These are phyloP conservation scores for Coprinopsis marcescibilis DNA, from an alignment of 768 basidiomycete genomes.

Conservation along the genomic window DNA sequence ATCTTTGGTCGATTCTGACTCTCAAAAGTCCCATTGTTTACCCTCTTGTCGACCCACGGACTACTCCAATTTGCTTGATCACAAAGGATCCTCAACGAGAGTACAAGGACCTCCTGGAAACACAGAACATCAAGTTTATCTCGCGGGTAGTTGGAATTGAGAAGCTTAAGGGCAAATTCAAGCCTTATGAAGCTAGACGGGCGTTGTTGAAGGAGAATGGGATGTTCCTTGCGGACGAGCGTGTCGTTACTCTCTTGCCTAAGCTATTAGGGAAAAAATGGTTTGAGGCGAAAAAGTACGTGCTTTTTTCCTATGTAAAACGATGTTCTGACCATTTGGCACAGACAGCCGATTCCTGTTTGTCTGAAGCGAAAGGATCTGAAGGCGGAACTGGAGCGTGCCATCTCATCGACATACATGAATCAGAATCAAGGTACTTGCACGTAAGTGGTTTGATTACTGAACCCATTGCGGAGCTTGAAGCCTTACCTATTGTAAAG, in stretches of 20 bases:
- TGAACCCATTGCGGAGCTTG: neutral
- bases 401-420: constrained; percentile 93
- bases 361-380: constrained; percentile 82
- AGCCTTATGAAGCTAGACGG: constrained; percentile 76
- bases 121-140: constrained; percentile 81
- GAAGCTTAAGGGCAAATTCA: constrained; percentile 94
- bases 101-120: constrained; percentile 89
- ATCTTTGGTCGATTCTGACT: constrained; percentile 5
- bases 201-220: constrained; percentile 84
- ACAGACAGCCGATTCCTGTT: constrained; percentile 94
- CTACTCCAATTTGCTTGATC: constrained; percentile 79
- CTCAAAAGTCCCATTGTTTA: constrained; percentile 63
- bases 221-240: constrained; percentile 89
- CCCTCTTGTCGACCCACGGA: constrained; percentile 79
- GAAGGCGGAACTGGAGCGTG: constrained; percentile 87
- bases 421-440: constrained; percentile 92
- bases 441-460: constrained; percentile 51
- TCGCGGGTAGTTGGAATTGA: constrained; percentile 83
- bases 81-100: constrained; percentile 93
- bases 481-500: constrained; percentile 35
- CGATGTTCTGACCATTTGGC: constrained; percentile 9
- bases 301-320: neutral
- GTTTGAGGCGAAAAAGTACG: constrained; percentile 95
- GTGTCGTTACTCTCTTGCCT: constrained; percentile 83
- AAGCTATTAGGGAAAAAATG: constrained; percentile 83